Evolutionary conservation across 805 yeast species (phyloP).

Genomic region (Blastobotrys terrestris): DNA sequence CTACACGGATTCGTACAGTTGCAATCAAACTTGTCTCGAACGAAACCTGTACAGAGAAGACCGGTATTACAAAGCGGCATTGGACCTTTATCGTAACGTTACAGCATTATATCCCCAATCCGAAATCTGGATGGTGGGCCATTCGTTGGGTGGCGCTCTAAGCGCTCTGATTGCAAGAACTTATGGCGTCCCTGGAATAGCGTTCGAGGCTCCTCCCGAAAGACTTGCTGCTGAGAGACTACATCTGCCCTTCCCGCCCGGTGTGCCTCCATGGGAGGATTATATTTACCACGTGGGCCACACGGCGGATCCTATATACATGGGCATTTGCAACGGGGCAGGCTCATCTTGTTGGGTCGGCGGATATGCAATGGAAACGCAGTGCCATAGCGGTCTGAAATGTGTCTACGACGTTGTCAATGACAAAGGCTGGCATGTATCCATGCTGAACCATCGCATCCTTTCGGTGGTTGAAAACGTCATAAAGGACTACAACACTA

Average conservation of each 20-base stretch:
- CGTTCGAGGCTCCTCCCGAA: slow-evolving; percentile 94
- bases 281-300: slow-evolving; percentile 94
- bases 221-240: slow-evolving; percentile 72
- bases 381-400: slow-evolving; percentile 83
- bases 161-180: slow-evolving; percentile 80
- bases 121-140: slow-evolving; percentile 85
- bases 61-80: slow-evolving; percentile 71
- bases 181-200: slow-evolving; percentile 81
- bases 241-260: slow-evolving; percentile 92
- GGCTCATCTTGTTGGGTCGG: slow-evolving; percentile 82
- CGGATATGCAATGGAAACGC: slow-evolving; percentile 96
- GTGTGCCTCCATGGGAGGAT: slow-evolving; percentile 68
- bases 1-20: slow-evolving; percentile 72
- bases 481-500: slow-evolving; percentile 61
- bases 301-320: slow-evolving; percentile 92
- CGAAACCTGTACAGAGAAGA: slow-evolving; percentile 66
- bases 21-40: slow-evolving; percentile 84
- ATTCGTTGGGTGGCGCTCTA: slow-evolving; percentile 88
- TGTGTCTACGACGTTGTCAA: slow-evolving; percentile 86
- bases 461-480: slow-evolving; percentile 85
- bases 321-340: slow-evolving; percentile 97
- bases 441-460: slow-evolving; percentile 80
- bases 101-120: slow-evolving; percentile 58
- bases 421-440: slow-evolving; percentile 89
- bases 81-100: slow-evolving; percentile 73